Conservation (phyloP, 352 stramenopile species). For the Albugo candida region DNA sequence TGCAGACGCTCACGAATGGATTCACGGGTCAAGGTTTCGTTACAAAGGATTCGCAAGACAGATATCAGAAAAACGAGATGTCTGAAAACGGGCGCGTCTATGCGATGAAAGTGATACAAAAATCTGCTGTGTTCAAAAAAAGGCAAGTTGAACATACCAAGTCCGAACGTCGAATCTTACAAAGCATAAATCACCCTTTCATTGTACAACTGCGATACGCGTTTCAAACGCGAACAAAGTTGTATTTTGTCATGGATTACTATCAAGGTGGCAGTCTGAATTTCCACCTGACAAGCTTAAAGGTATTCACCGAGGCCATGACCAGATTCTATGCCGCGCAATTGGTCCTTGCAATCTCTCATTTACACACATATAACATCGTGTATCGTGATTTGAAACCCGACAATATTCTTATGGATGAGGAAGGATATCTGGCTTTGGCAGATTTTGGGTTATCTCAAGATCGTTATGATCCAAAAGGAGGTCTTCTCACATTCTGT, state of each 20-base stretch:
- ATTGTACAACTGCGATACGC: slow-evolving; percentile 72
- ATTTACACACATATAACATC: slow-evolving; percentile 74
- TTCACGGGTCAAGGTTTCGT: background rate
- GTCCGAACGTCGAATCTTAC: slow-evolving; percentile 74
- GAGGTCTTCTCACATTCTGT: slow-evolving; percentile 71
- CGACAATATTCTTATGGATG: slow-evolving; percentile 75
- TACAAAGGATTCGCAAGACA: background rate
- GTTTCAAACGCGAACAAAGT: slow-evolving; percentile 66
- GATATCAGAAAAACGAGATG: background rate
- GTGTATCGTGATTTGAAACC: slow-evolving; percentile 76
- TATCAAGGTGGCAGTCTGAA: slow-evolving; percentile 75
- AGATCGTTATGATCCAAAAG: slow-evolving; percentile 52
- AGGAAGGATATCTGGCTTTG: slow-evolving; percentile 68
- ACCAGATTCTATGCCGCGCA: slow-evolving; percentile 68
- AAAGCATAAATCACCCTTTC: slow-evolving; percentile 71
- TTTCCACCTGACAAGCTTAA: slow-evolving; percentile 49
- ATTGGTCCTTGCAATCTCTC: slow-evolving; percentile 54
- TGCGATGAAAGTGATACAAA: slow-evolving; percentile 87
- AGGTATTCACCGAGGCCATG: slow-evolving; percentile 44
- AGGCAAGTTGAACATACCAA: slow-evolving; percentile 86
- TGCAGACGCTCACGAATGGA: background rate
- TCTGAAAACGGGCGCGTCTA: slow-evolving; percentile 33
- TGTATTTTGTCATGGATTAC: slow-evolving; percentile 83
- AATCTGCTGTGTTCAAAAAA: slow-evolving; percentile 67
- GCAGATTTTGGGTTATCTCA: slow-evolving; percentile 78